Base-by-base conservation (phyloP, 106 monocot genomes). In the Ottelia alismoides region DNA sequence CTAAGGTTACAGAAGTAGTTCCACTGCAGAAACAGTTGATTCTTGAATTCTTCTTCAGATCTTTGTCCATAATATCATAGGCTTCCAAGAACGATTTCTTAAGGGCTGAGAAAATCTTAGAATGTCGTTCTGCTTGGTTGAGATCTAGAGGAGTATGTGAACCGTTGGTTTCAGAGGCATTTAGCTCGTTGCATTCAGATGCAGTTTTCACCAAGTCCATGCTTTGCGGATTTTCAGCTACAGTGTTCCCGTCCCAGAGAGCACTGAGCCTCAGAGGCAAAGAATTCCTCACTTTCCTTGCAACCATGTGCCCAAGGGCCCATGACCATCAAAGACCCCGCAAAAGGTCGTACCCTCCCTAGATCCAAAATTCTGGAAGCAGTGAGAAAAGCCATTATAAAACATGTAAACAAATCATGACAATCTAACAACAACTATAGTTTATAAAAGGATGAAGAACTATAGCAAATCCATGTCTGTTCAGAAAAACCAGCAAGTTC, bases 311-410 rank as follows among this genome's bases (percentile, higher is more conserved):
- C 23, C 92, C 92, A 54, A 70, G 43, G 92, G 87, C 21, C 92
- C 92, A 63, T 93, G 92, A 18, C 92, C 92, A 73, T 93, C 92
- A 65, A 93, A 93, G 24, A 93, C 80, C n/a, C 87, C 92, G 65
- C 92, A 93, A 19, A 93, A 87, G 24, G 73, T 55, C 4, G 83
- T 75, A 57, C 72, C 87, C 30, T 53, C 50, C 55, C 72, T 68
- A 22, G 79, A 69, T 68, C 75, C 69, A 48, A 89, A 89, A 46
- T 83, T 83, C 88, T 89, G 74, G n/a, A n/a, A n/a, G n/a, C n/a
- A n/a, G n/a, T n/a, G n/a, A n/a, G n/a, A n/a, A n/a, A n/a, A n/a
- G n/a, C n/a, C n/a, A n/a, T n/a, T n/a, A n/a, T n/a, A n/a, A n/a
- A n/a, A n/a, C n/a, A n/a, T n/a, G n/a, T n/a, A n/a, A n/a, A n/a